A percentile compares a stretch with the other conserved stretches of the same genome.
Conservation (phyloP, 2,329 filamentous ascomycete genomes). For the Aspergillus felis region DNA sequence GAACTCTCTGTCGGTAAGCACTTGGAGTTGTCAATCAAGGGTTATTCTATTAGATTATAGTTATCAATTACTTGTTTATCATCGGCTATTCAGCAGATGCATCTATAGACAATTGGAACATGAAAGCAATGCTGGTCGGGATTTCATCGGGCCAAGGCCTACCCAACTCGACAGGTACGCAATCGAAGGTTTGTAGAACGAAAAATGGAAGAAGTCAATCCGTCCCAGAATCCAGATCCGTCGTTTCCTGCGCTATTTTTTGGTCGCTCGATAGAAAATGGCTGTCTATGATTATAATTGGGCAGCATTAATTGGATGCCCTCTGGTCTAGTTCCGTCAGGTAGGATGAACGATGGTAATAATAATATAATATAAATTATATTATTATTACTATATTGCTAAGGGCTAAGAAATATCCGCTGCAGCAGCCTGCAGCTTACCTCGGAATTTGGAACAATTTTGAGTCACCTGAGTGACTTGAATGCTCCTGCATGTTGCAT, state of each 20-base stretch:
- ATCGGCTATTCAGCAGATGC: neutral
- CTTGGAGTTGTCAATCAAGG: neutral
- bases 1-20: too few relatives aligned
- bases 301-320: neutral
- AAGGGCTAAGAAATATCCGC: neutral
- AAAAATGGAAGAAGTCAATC: constrained; percentile 24
- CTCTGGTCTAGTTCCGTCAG: neutral
- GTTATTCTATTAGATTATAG: neutral
- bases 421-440: neutral
- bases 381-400: too few relatives aligned
- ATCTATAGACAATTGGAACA: neutral
- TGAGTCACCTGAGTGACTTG: neutral
- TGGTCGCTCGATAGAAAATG: neutral
- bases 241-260: neutral
- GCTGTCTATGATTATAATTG: neutral
- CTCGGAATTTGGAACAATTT: neutral
- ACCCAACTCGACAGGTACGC: constrained; percentile 15
- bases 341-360: too few relatives aligned
- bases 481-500: neutral
- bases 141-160: neutral
- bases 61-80: neutral
- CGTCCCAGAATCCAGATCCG: constrained; percentile 8
- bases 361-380: too few relatives aligned
- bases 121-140: too few relatives aligned
- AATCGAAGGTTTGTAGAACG: constrained; percentile 23